A percentile compares a stretch with the other conserved stretches of the same genome.
These are phyloP conservation scores for Starmera pachycereana DNA, from an alignment of 805 yeast genomes.

Conservation along the genomic window DNA sequence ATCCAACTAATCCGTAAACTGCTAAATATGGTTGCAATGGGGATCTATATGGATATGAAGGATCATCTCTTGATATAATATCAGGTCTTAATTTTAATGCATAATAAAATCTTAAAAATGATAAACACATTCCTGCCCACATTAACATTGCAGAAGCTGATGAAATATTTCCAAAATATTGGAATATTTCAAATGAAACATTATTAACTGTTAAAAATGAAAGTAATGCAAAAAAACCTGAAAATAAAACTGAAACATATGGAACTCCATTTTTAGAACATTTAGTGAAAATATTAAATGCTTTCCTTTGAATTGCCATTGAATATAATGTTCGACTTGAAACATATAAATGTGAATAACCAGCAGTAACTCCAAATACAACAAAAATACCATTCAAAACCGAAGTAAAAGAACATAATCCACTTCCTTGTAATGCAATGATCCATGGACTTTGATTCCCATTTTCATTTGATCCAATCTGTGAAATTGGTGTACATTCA, in stretches of 20 bases:
- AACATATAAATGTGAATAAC: constrained; percentile 43
- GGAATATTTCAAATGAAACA: constrained; percentile 52
- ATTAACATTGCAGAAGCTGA: constrained; percentile 70
- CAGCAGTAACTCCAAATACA: constrained; percentile 44
- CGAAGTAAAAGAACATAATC: constrained; percentile 36
- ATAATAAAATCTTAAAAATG: constrained; percentile 53
- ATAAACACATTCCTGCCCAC: constrained; percentile 65
- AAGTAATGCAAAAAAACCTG: constrained; percentile 50
- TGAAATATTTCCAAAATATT: constrained; percentile 53
- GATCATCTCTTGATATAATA: constrained; percentile 51
- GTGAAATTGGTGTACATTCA: constrained; percentile 1
- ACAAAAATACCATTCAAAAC: constrained; percentile 41
- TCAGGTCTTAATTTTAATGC: constrained; percentile 55
- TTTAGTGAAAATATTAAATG: constrained; percentile 45
- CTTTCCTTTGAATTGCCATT: constrained; percentile 43
- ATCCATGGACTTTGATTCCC: constrained; percentile 49
- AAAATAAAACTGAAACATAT: constrained; percentile 51
- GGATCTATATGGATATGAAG: constrained; percentile 57
- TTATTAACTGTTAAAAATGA: constrained; percentile 51
- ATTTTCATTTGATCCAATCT: constrained; percentile 4
- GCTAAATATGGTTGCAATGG: constrained; percentile 66
- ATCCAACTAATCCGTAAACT: constrained; percentile 47
- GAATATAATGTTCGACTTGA: constrained; percentile 47
- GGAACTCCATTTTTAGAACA: constrained; percentile 65
- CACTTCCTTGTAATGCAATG: constrained; percentile 44